Percentiles rank a stretch among this genome's conserved stretches.
Conservation (phyloP, 2,329 filamentous ascomycete species). For the Aquanectria penicillioides region DNA sequence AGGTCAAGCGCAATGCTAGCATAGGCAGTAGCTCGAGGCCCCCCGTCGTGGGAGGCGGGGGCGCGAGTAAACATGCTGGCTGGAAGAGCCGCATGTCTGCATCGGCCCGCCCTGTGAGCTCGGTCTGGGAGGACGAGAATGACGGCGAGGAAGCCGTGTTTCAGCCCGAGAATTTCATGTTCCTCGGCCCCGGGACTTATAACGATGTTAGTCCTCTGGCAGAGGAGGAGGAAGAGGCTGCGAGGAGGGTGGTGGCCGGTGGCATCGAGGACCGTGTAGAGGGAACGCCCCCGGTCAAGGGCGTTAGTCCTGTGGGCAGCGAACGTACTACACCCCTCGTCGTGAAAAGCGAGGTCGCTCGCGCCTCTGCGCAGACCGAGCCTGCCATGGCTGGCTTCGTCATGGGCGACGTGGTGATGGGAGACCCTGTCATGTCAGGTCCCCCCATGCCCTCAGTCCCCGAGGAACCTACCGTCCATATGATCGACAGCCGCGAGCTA, state of each 20-base stretch:
- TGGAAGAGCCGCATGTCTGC: constrained; percentile 45
- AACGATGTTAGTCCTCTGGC: constrained; percentile 56
- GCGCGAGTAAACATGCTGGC: constrained; percentile 11
- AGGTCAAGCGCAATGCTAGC: constrained; percentile 51
- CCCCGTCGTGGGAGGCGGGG: constrained; percentile 13
- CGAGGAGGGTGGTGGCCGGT: constrained; percentile 40
- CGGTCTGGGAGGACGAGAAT: constrained; percentile 46
- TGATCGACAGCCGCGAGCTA: constrained; percentile 48
- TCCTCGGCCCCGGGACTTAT: constrained; percentile 58
- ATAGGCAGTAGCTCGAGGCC: constrained; percentile 12
- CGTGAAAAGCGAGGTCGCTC: constrained; percentile 29
- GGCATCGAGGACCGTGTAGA: constrained; percentile 33
- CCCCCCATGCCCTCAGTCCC: constrained; percentile 27
- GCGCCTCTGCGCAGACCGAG: constrained; percentile 1
- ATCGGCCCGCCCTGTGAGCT: constrained; percentile 45
- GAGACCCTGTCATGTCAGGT: not conserved
- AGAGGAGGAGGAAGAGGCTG: constrained; percentile 52
- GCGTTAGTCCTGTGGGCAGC: constrained; percentile 44
- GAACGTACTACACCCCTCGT: constrained; percentile 43
- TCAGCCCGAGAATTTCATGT: constrained; percentile 64
- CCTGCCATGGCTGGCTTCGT: constrained; percentile 23
- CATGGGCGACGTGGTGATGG: constrained; percentile 9
- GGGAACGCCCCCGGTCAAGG: constrained; percentile 29
- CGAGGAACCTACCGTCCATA: constrained; percentile 39
- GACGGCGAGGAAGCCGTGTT: constrained; percentile 52